phyloP scores from a whole-genome alignment of 768 basidiomycete genomes.

The Polyporus arcularius region DNA sequence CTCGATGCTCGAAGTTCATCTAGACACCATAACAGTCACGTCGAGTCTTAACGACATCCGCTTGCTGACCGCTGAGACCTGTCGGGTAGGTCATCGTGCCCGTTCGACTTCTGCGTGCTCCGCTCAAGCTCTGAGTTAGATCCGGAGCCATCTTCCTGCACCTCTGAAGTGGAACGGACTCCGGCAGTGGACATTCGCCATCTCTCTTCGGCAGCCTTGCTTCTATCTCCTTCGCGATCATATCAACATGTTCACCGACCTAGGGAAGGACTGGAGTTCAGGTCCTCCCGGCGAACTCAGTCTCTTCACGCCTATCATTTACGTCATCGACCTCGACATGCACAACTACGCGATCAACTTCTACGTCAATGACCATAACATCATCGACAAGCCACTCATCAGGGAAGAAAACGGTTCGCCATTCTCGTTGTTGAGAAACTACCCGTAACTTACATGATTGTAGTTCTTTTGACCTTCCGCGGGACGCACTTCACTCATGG shows the following conservation, averaged over 20 bases:
- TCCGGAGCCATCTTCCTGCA: constrained; percentile 73
- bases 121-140: constrained; percentile 36
- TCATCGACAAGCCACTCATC: constrained; percentile 85
- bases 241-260: constrained; percentile 89
- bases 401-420: constrained; percentile 80
- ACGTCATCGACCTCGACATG: constrained; percentile 68
- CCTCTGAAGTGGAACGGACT: constrained; percentile 82
- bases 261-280: constrained; percentile 89
- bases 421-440: neutral
- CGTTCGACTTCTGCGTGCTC: neutral
- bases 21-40: constrained; percentile 74
- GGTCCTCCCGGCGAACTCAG: constrained; percentile 80
- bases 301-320: constrained; percentile 83
- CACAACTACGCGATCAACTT: constrained; percentile 76
- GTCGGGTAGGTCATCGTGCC: constrained; percentile 52
- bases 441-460: constrained; percentile 1
- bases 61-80: constrained; percentile 75
- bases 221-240: constrained; percentile 89
- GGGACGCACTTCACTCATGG: constrained; percentile 57
- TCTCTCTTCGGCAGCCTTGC: constrained; percentile 69
- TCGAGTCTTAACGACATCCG: constrained; percentile 90
- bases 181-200: constrained; percentile 77
- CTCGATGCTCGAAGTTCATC: constrained; percentile 75
- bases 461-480: constrained; percentile 72
- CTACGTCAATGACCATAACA: constrained; percentile 95